Percentiles rank a stretch among this genome's conserved stretches.
These are phyloP conservation scores for Glomus cerebriforme DNA, from an alignment of 192 early-diverging fungal species.

Conservation along the genomic window DNA sequence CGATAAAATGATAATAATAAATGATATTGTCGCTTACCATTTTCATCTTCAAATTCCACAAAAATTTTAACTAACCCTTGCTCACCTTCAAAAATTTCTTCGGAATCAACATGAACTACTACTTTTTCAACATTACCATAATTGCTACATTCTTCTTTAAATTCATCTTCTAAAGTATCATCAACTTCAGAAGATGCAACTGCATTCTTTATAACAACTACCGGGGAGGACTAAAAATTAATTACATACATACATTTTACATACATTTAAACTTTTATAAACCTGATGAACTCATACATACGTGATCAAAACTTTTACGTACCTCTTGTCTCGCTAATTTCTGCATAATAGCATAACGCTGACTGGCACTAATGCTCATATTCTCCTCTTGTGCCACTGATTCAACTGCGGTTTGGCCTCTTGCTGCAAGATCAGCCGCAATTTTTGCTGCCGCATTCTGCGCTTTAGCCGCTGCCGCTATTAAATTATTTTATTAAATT, in stretches of 20 bases:
- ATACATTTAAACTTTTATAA: neutral
- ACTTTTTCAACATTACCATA: slow-evolving; percentile 74
- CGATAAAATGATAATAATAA: neutral
- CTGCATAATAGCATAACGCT: slow-evolving; percentile 74
- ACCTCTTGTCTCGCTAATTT: slow-evolving; percentile 55
- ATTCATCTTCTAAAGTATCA: slow-evolving; percentile 80
- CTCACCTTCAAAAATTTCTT: slow-evolving; percentile 39
- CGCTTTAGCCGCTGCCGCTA: slow-evolving; percentile 45
- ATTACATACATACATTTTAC: too few relatives aligned
- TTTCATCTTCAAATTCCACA: slow-evolving; percentile 65
- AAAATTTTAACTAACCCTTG: slow-evolving; percentile 72
- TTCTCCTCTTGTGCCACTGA: slow-evolving; percentile 58
- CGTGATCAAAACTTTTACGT: slow-evolving; percentile 5
- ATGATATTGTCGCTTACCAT: slow-evolving; percentile 39
- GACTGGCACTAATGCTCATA: slow-evolving; percentile 54
- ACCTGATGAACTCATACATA: neutral
- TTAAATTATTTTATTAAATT: neutral
- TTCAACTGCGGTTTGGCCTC: slow-evolving; percentile 45
- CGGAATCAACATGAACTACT: slow-evolving; percentile 55
- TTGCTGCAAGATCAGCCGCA: slow-evolving; percentile 47
- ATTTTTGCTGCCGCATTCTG: slow-evolving; percentile 51
- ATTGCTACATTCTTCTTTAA: slow-evolving; percentile 80
- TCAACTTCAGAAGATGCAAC: slow-evolving; percentile 75
- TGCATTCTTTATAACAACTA: slow-evolving; percentile 70
- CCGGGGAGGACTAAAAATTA: slow-evolving; percentile 45